Conservation (phyloP, 495 filamentous ascomycete species). For the Patellaria atrata region DNA sequence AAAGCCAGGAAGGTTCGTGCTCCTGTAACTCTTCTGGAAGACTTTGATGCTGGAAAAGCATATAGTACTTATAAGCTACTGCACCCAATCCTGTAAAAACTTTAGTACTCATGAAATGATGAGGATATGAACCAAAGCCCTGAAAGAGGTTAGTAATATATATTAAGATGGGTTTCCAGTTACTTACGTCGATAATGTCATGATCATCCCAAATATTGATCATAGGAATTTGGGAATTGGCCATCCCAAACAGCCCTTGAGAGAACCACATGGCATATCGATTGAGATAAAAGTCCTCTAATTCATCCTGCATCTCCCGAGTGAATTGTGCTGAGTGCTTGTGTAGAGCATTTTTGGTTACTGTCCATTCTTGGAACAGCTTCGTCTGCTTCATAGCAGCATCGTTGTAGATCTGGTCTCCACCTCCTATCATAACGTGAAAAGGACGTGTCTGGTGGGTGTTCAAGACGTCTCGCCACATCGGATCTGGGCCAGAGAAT, state of each 20-base stretch:
- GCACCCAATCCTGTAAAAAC: slow-evolving; percentile 82
- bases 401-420: slow-evolving; percentile 96
- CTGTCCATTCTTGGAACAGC: slow-evolving; percentile 68
- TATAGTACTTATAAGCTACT: slow-evolving; percentile 93
- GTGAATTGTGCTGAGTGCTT: slow-evolving; percentile 65
- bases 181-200: slow-evolving; percentile 70
- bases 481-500: slow-evolving; percentile 82
- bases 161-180: neutral
- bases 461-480: slow-evolving; percentile 93
- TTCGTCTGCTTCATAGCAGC: slow-evolving; percentile 54
- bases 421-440: slow-evolving; percentile 96
- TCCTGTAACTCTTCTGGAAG: slow-evolving; percentile 60
- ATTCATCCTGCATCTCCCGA: slow-evolving; percentile 62
- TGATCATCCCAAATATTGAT: slow-evolving; percentile 97
- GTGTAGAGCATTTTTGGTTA: slow-evolving; percentile 61
- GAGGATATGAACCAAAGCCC: slow-evolving; percentile 84
- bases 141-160: slow-evolving; percentile 10
- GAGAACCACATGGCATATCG: slow-evolving; percentile 88
- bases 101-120: slow-evolving; percentile 80
- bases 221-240: slow-evolving; percentile 92
- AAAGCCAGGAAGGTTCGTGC: slow-evolving; percentile 81
- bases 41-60: slow-evolving; percentile 95
- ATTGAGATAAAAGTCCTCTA: slow-evolving; percentile 76
- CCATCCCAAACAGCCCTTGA: slow-evolving; percentile 83
- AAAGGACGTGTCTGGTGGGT: slow-evolving; percentile 85